Conservation (phyloP, 1,284 basidiomycete genomes). For the Cryptococcus wingfieldii region DNA sequence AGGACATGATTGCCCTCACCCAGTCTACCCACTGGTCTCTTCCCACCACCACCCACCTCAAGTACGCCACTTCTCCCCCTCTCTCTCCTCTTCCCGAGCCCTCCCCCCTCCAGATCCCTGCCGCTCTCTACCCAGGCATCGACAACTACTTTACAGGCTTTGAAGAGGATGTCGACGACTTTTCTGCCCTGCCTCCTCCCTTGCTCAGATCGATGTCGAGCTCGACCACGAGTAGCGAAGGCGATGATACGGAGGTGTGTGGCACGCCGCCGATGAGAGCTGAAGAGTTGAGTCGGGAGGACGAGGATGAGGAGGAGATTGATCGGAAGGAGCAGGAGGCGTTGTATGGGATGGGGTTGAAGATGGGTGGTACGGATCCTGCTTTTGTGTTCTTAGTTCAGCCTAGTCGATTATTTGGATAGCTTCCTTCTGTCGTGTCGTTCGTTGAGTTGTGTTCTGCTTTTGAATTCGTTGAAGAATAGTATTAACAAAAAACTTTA, state of each 20-base stretch:
- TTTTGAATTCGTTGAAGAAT: no score
- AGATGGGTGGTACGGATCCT: slow-evolving; percentile 1
- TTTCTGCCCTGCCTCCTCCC: slow-evolving; percentile 21
- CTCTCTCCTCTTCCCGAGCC: slow-evolving; percentile 1
- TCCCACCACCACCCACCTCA: not conserved
- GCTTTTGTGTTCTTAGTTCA: no score
- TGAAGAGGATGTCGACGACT: slow-evolving; percentile 20
- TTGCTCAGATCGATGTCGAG: slow-evolving; percentile 23
- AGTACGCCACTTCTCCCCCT: not conserved
- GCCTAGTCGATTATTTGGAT: no score
- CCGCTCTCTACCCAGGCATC: slow-evolving; percentile 1
- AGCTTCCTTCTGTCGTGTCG: no score
- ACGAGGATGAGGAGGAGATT: slow-evolving; percentile 18
- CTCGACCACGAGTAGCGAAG: slow-evolving; percentile 2
- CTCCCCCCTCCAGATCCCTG: not conserved
- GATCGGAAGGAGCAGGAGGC: slow-evolving; percentile 46
- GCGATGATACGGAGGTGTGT: slow-evolving; percentile 23
- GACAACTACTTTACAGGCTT: slow-evolving; percentile 9
- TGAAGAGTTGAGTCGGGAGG: slow-evolving; percentile 42
- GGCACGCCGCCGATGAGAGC: slow-evolving; percentile 24
- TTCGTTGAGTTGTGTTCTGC: no score
- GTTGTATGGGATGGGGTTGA: slow-evolving; percentile 1
- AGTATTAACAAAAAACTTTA: no score
- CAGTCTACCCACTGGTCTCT: not conserved
- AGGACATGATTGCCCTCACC: slow-evolving; percentile 4